Percentiles rank a stretch among this genome's conserved stretches.
These are phyloP conservation scores for Gnaphalium uliginosum DNA, from an alignment of 129 eudicot species.

Conservation along the genomic window DNA sequence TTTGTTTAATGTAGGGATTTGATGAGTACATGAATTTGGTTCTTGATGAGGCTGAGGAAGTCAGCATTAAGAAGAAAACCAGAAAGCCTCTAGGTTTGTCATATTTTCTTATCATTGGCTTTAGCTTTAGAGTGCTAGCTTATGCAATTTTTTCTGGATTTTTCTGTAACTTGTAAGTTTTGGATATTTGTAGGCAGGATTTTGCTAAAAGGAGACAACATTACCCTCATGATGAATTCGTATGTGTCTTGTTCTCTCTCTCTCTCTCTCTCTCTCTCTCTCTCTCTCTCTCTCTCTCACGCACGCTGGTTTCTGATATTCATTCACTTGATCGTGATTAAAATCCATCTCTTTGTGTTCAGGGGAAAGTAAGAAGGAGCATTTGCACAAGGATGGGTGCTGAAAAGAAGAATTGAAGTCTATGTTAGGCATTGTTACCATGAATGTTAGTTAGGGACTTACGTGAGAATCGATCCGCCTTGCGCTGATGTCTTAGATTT, in stretches of 20 bases:
- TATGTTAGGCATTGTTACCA: neutral
- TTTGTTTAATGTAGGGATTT: conserved; percentile 42
- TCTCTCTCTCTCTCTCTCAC: neutral
- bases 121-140: conserved; percentile 13
- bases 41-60: conserved; percentile 76
- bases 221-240: conserved; percentile 76
- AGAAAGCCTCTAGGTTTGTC: conserved; percentile 59
- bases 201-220: conserved; percentile 68
- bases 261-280: neutral
- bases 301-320: neutral
- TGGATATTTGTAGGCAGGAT: conserved; percentile 49
- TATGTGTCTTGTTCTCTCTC: conserved; percentile 24
- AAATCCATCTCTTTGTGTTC: conserved; percentile 23
- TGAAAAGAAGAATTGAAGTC: neutral
- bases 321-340: neutral
- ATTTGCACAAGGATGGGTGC: neutral
- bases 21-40: conserved; percentile 86
- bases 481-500: neutral
- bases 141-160: neutral
- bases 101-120: neutral
- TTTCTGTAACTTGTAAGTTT: neutral
- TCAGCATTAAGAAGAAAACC: conserved; percentile 65
- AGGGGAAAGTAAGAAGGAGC: conserved; percentile 36
- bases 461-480: neutral
- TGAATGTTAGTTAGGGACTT: neutral